Evolutionary conservation across 495 filamentous ascomycete species (phyloP), one percentile per base, ranked within the genome.

Genomic region (Xylaria venustula): DNA sequence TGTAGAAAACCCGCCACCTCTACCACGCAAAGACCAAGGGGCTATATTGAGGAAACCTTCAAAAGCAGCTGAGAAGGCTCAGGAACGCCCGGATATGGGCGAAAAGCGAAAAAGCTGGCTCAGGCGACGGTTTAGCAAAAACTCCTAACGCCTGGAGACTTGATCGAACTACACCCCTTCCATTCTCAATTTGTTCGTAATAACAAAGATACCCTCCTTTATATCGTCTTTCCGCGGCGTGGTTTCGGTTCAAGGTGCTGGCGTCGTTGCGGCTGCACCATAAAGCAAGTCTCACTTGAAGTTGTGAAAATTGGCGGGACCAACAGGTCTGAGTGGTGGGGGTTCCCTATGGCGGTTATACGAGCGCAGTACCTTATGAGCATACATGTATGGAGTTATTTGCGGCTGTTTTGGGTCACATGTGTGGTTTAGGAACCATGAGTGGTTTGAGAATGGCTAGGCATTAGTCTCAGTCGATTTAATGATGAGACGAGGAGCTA

Each of bases 21-120:
- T 76, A 19, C 79, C 79, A 2, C 67, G 65, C 17, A 83, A 81
- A 54, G 75, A 75, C 7, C 61, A 41, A 5, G 59, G 49, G 25
- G 17, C 65, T 49, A 46, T 78, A 7, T 41, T 73, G 54, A 71
- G 67, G 54, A 77, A 79, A 52, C 63, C 74, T 11, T 65, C 69
- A 12, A 65, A 65, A 51, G 40, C 47, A 15, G 62, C 14, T 54
- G 65, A 25, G 64, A 73, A 46, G 11, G 60, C 63, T 22, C 73
- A 72, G 67, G 70, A 68, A 44, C 73, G 69, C 54, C 71, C 78
- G 28, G 64, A 76, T 47, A 64, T 70, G 54, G 77, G 62, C 26
- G 86, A 92, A 60, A 96, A 96, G 79, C 81, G 88, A 58, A 92
- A 90, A 80, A 91, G 90, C 68, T 96, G 92, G 92, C 87, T 97